Evolutionary conservation across 257 asterid species (phyloP), one percentile per base, ranked within the genome.

Genomic region (Sherardia arvensis): DNA sequence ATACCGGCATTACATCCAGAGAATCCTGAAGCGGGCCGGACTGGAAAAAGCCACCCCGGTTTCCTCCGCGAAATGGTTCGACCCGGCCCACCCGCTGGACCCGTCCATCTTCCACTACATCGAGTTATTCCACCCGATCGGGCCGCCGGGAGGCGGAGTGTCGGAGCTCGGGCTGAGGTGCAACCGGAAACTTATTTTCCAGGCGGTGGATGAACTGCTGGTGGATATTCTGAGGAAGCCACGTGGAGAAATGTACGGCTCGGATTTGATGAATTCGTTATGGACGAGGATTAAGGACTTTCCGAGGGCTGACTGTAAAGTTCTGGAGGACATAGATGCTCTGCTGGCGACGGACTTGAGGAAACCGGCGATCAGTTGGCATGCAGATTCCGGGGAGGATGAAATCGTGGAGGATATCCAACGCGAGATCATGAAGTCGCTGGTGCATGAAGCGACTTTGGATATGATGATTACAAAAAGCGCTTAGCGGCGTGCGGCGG

Each of bases 101-200:
- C 96, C 95, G 6, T 80, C 95, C 3, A 83, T 88, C 34, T 91
- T 86, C 71, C 84, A 91, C 70, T 77, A 77, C 73, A 77, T 91
- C 1, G 98, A 91, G 53, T 93, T 91, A 70, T 81, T 84, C 78
- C 77, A 82, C 56, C 81, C 51, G 70, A 54, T 21, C 81, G 64
- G 25, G 0, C 5, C 11, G 49, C 4, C 28, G 54, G 29, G 79
- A 65, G 55, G 54, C 62, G 51, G 21, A 61, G 48, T 23, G 9
- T n/a, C 78, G 21, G 65, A 55, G 7, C 33, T 81, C 20, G 69
- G 69, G 68, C 70, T 59, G 59, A 83, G 83, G 49, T 69, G 83
- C 80, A 76, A 84, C 78, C 66, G 96, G 51, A 86, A 78, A 84
- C 78, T 91, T 25, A 73, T 83, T 15, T 91, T 91, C 73, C 94